phyloP scores from a whole-genome alignment of 2,329 filamentous ascomycete genomes.

The Nannizzia gypsea region DNA sequence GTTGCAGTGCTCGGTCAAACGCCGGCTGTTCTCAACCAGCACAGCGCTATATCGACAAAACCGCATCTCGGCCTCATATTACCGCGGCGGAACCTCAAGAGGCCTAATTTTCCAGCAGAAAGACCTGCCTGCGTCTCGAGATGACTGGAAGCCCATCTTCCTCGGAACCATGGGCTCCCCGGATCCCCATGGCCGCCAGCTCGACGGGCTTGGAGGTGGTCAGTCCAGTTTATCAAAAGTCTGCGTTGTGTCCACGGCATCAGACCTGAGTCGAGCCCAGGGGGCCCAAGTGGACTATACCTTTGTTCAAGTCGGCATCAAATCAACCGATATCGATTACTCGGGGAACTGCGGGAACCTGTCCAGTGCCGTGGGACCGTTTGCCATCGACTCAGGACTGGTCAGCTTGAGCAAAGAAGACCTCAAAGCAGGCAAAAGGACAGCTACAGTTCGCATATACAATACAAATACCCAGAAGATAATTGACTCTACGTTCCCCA shows the following conservation, averaged over 20 bases:
- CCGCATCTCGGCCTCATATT: constrained; percentile 45
- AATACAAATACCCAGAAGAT: constrained; percentile 63
- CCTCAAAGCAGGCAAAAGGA: not conserved
- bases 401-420: constrained; percentile 22
- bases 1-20: not conserved
- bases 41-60: constrained; percentile 15
- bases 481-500: constrained; percentile 46
- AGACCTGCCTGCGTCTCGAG: constrained; percentile 40
- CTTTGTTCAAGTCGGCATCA: constrained; percentile 57
- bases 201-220: constrained; percentile 60
- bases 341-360: constrained; percentile 69
- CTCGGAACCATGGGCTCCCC: constrained; percentile 51
- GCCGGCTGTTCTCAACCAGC: not conserved
- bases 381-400: constrained; percentile 46
- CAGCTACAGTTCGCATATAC: constrained; percentile 45
- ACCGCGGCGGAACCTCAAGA: constrained; percentile 58
- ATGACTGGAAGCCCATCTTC: constrained; percentile 45
- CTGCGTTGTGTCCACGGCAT: constrained; percentile 49
- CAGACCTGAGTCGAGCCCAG: constrained; percentile 18
- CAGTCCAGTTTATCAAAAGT: constrained; percentile 60
- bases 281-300: constrained; percentile 57
- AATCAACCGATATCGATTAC: constrained; percentile 49
- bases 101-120: constrained; percentile 48
- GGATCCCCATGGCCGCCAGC: constrained; percentile 56
- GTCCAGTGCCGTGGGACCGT: constrained; percentile 55